phyloP scores from a whole-genome alignment of 1,284 basidiomycete genomes.

The Moesziomyces parantarcticus region DNA sequence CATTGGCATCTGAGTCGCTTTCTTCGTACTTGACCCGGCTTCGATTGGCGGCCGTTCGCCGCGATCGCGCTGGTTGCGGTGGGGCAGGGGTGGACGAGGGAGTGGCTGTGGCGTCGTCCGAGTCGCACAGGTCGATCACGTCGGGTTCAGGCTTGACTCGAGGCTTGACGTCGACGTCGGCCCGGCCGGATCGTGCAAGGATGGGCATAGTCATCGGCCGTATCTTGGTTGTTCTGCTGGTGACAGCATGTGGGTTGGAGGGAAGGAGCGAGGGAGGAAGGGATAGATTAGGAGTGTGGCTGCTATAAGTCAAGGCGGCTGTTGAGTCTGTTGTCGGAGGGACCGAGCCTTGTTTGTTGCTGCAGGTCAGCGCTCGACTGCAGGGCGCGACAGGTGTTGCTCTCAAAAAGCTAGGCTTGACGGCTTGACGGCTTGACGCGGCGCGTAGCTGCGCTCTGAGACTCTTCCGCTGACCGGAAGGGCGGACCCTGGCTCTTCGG shows the following conservation, averaged over 20 bases:
- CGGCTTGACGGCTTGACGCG: too few relatives aligned
- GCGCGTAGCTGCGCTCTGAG: not conserved
- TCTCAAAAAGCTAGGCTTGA: not conserved
- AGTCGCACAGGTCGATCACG: conserved; percentile 38
- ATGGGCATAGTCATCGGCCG: not conserved
- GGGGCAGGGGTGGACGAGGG: not conserved
- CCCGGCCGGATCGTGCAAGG: not conserved
- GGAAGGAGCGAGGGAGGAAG: not conserved
- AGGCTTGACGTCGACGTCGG: conserved; percentile 3
- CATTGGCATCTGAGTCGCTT: not conserved
- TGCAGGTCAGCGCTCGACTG: not conserved
- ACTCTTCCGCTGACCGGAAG: too few relatives aligned
- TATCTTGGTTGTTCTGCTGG: not conserved
- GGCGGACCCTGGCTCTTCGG: too few relatives aligned
- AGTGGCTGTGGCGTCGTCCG: conserved; percentile 4
- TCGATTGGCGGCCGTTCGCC: not conserved
- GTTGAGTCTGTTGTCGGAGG: too few relatives aligned
- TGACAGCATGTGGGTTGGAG: not conserved
- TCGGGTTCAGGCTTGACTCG: conserved; percentile 16
- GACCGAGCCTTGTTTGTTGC: not conserved
- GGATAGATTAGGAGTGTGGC: too few relatives aligned
- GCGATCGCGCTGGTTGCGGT: not conserved
- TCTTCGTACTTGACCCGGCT: conserved; percentile 7
- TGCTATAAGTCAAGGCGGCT: too few relatives aligned
- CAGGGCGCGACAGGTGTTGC: not conserved